Conservation (phyloP, 106 monocot genomes). For the Xerophyta viscosa region DNA sequence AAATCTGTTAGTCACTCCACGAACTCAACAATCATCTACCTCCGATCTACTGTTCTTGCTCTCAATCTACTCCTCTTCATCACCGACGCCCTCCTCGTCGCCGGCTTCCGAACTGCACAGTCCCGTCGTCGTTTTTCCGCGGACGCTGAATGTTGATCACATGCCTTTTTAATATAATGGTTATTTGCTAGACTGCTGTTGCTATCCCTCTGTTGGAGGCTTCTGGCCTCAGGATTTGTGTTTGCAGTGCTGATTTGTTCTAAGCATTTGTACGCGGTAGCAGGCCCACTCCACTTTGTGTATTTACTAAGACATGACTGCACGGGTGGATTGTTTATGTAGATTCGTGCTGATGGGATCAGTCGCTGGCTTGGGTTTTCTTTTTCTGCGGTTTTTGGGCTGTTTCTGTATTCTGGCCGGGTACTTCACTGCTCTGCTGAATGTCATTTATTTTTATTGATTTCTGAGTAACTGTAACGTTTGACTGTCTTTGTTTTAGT, state of each 20-base stretch:
- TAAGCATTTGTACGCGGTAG: slow-evolving; percentile 90
- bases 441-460: no score
- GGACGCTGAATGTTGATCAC: slow-evolving; percentile 81
- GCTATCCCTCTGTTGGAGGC: slow-evolving; percentile 49
- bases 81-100: slow-evolving; percentile 23
- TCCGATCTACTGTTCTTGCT: slow-evolving; percentile 38
- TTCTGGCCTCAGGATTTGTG: slow-evolving; percentile 55
- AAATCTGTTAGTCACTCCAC: no score
- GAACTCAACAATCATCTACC: slow-evolving; percentile 49
- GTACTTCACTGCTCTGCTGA: no score
- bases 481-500: no score
- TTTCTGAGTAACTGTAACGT: no score
- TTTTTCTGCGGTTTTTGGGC: no score
- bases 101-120: slow-evolving; percentile 16
- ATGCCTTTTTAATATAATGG: slow-evolving; percentile 98
- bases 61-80: slow-evolving; percentile 53
- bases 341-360: slow-evolving; percentile 57
- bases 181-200: slow-evolving; percentile 61
- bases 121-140: slow-evolving; percentile 69
- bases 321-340: slow-evolving; percentile 27
- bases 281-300: slow-evolving; percentile 81
- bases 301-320: slow-evolving; percentile 87
- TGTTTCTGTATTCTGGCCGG: no score
- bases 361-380: slow-evolving; percentile 29
- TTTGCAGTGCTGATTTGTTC: slow-evolving; percentile 76